Evolutionary conservation across 1,284 basidiomycete genomes (phyloP).

Genomic region (Apiotrichum porosum): DNA sequence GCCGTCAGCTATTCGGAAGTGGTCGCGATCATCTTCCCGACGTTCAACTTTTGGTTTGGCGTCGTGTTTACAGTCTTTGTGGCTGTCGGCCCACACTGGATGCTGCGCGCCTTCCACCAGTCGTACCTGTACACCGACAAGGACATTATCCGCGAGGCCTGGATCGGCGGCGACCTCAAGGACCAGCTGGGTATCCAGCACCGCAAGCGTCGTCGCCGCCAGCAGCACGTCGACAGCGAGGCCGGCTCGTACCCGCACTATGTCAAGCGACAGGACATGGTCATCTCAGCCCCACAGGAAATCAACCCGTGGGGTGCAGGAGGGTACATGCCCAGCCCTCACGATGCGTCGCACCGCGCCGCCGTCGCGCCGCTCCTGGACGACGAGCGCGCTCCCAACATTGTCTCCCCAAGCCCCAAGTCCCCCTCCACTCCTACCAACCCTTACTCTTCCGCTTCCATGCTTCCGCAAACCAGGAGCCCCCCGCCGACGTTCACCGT

Average conservation of each 20-base stretch:
- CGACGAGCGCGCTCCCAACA: no score
- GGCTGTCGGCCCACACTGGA: slow-evolving; percentile 59
- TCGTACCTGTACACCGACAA: slow-evolving; percentile 45
- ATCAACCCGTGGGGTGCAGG: no score
- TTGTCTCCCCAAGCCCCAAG: no score
- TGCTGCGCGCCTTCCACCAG: slow-evolving; percentile 22
- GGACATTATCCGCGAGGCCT: slow-evolving; percentile 81
- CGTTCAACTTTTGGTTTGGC: slow-evolving; percentile 75
- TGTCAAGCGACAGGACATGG: neutral
- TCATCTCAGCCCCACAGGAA: no score
- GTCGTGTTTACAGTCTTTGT: slow-evolving; percentile 64
- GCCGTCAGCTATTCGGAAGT: slow-evolving; percentile 69
- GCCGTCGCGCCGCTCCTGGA: no score
- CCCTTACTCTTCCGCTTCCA: no score
- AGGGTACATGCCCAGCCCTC: no score
- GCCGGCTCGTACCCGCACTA: neutral
- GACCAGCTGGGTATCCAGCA: slow-evolving; percentile 65
- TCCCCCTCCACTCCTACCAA: no score
- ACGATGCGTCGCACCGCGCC: no score
- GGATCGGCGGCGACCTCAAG: slow-evolving; percentile 79
- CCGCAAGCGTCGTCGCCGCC: slow-evolving; percentile 20
- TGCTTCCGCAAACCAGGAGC: no score
- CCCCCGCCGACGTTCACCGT: no score
- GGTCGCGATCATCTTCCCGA: slow-evolving; percentile 67
- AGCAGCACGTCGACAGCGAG: neutral